Percentiles rank a stretch among this genome's conserved stretches.
These are phyloP conservation scores for Arthrobotrys entomopaga DNA, from an alignment of 2,329 filamentous ascomycete genomes.

Conservation along the genomic window DNA sequence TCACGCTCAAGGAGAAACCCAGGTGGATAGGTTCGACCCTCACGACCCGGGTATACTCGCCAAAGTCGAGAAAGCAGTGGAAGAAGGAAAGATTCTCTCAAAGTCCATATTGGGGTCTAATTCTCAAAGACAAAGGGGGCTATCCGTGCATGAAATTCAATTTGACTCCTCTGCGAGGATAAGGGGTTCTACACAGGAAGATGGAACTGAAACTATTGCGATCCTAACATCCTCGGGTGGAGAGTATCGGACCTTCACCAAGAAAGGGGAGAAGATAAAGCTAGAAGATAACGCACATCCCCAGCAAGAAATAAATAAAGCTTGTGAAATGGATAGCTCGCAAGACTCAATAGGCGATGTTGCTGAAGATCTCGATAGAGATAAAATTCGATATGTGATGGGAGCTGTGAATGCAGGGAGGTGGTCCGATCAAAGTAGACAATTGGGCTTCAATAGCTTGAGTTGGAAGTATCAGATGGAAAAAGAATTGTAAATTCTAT, in stretches of 20 bases:
- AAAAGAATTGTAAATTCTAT: slow-evolving; percentile 23
- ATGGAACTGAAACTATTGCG: no score
- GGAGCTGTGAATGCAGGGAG: slow-evolving; percentile 29
- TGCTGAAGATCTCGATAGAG: slow-evolving; percentile 30
- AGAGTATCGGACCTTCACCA: no score
- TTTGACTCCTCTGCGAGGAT: no score
- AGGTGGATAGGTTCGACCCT: slow-evolving; percentile 29
- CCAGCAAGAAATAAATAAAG: slow-evolving; percentile 2
- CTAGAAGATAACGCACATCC: not conserved
- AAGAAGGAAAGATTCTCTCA: slow-evolving; percentile 30
- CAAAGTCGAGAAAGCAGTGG: slow-evolving; percentile 36
- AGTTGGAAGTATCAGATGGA: slow-evolving; percentile 39
- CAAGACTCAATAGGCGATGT: slow-evolving; percentile 28
- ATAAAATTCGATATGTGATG: slow-evolving; percentile 29
- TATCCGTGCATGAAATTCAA: not conserved
- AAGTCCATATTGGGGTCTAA: slow-evolving; percentile 27
- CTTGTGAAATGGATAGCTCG: slow-evolving; percentile 31
- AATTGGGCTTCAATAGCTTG: slow-evolving; percentile 36
- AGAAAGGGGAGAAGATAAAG: no score
- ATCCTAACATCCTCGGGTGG: no score
- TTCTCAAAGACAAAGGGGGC: not conserved
- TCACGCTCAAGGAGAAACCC: slow-evolving; percentile 38
- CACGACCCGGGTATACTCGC: slow-evolving; percentile 29
- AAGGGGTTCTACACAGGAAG: no score
- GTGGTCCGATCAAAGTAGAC: slow-evolving; percentile 36